Evolutionary conservation across 345 rosid species (phyloP).

Genomic region (Hibiscus syriacus): DNA sequence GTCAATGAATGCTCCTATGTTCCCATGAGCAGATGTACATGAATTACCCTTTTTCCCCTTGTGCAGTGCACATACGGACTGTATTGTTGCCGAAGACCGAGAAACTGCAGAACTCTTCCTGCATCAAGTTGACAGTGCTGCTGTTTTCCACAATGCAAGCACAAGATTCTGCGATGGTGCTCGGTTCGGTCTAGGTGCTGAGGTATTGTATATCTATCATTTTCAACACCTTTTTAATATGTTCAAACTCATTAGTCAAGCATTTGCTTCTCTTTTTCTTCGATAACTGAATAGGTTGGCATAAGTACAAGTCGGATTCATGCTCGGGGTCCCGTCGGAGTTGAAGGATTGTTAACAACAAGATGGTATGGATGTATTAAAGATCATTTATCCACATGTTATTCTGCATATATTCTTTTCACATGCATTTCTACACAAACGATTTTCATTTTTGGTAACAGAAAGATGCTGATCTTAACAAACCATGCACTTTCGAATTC

Average conservation of each 20-base stretch:
- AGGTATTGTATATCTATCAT: constrained; percentile 39
- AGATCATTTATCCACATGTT: not conserved
- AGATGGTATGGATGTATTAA: constrained; percentile 53
- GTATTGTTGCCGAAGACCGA: constrained; percentile 68
- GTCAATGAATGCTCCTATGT: not conserved
- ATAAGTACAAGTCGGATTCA: constrained; percentile 95
- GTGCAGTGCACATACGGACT: constrained; percentile 90
- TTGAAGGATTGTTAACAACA: constrained; percentile 90
- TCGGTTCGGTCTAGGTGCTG: constrained; percentile 96
- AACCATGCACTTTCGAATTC: too few relatives aligned
- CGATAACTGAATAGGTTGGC: constrained; percentile 54
- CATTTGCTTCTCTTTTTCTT: not conserved
- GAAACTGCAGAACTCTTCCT: constrained; percentile 77
- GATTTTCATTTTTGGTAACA: too few relatives aligned
- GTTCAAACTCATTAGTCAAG: not conserved
- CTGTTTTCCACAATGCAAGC: constrained; percentile 98
- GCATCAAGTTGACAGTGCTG: constrained; percentile 90
- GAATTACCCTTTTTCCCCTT: not conserved
- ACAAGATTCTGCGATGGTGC: constrained; percentile 97
- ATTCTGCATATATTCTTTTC: not conserved
- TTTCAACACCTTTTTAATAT: not conserved
- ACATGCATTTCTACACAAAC: not conserved
- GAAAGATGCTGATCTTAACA: too few relatives aligned
- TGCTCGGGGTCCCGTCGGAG: constrained; percentile 99
- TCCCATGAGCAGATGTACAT: not conserved